These are phyloP conservation scores for Kurtzmaniella quercitrusa DNA, from an alignment of 1,139 yeast genomes.

Conservation along the genomic window DNA sequence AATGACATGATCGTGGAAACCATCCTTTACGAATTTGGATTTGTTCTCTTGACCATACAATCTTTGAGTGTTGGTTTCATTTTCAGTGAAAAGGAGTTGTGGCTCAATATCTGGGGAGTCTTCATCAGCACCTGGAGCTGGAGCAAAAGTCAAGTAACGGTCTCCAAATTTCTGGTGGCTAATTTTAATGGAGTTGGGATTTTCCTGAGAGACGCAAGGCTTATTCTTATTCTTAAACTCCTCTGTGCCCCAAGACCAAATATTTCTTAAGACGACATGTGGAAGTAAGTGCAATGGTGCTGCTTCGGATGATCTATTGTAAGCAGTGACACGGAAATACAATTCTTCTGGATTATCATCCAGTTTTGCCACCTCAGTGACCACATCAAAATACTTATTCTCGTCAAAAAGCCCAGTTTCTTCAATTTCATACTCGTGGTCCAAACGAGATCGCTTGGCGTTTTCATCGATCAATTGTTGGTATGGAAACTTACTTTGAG, in stretches of 20 bases:
- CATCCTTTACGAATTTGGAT: constrained; percentile 71
- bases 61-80: constrained; percentile 73
- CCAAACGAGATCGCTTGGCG: constrained; percentile 58
- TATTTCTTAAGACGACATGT: constrained; percentile 81
- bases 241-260: constrained; percentile 86
- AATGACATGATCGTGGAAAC: constrained; percentile 80
- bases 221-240: constrained; percentile 41
- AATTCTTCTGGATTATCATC: constrained; percentile 79
- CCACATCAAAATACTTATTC: constrained; percentile 83
- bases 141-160: constrained; percentile 69
- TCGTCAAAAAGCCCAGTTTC: constrained; percentile 79
- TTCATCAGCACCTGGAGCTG: constrained; percentile 76
- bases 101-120: constrained; percentile 71
- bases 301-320: constrained; percentile 75
- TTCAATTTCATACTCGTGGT: constrained; percentile 66
- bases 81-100: constrained; percentile 75
- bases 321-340: constrained; percentile 82
- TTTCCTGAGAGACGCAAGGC: constrained; percentile 50
- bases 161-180: constrained; percentile 72
- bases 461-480: constrained; percentile 70
- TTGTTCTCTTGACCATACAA: constrained; percentile 63
- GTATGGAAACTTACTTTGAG: constrained; percentile 82
- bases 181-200: constrained; percentile 49
- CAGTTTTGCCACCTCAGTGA: constrained; percentile 87
- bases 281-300: constrained; percentile 90